Base-by-base conservation (phyloP, 179 eudicot genomes). In the Patellifolia procumbens region DNA sequence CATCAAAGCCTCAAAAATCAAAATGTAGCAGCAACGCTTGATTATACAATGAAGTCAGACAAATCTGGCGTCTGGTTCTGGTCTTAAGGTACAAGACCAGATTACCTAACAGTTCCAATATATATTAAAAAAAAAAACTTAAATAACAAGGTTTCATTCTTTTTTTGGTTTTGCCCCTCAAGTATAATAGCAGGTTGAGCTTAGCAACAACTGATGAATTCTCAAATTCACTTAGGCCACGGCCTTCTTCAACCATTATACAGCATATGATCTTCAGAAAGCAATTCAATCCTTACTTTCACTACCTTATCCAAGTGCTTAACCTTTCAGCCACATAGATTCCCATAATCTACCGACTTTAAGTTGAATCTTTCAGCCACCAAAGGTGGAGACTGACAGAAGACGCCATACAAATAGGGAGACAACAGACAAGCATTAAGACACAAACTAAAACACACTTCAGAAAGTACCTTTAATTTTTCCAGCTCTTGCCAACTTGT, bases 401-500 rank as follows among this genome's bases (percentile, higher is more conserved):
- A 76, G 31, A 49, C 17, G 45, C 2, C 28, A 7, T n/a, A n/a
- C n/a, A n/a, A n/a, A n/a, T n/a, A n/a, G n/a, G n/a, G n/a, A n/a
- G n/a, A n/a, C n/a, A n/a, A n/a, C n/a, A n/a, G 19, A 46, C 71
- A 48, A 34, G 51, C 51, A 22, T 16, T 13, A 63, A 32, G 53
- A 63, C 45, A 76, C 48, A 52, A 16, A 56, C 11, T 26, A 75
- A 75, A 63, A 56, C 15, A 66, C 15, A 58, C 28, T 70, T 19
- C 64, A 75, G 81, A 61, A 24, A 22, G 66, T 80, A 94, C 98
- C 96, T 94, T 87, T 87, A 17, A 94, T 92, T 83, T 91, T 88
- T 71, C 97, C 97, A 74, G 91, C 94, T 73, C 98, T 85, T 63
- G 98, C 97, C 73, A 91, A 89, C 84, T 92, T 94, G 89, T 94